Evolutionary conservation across 2,329 filamentous ascomycete genomes (phyloP).

Genomic region (Polytolypa hystricis): DNA sequence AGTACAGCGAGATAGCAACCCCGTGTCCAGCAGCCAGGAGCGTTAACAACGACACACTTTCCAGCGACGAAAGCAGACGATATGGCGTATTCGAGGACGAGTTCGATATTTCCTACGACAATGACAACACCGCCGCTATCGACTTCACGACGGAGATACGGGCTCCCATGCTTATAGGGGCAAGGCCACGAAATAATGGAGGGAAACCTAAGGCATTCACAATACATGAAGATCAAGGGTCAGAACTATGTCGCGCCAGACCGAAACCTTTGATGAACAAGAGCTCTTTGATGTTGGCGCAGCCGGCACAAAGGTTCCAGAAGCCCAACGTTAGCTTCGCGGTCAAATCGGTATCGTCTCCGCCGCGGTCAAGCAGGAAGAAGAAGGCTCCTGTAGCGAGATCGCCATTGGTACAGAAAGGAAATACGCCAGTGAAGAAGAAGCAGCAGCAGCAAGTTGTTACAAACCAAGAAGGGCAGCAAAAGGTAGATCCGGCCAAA

Average conservation of each 20-base stretch:
- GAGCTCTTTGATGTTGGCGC: conserved; percentile 27
- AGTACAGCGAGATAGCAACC: conserved; percentile 20
- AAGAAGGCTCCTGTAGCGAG: conserved; percentile 13
- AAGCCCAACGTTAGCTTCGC: conserved; percentile 21
- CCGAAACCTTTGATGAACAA: conserved; percentile 3
- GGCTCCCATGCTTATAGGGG: conserved; percentile 19
- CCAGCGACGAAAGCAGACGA: conserved; percentile 12
- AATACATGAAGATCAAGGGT: conserved; percentile 28
- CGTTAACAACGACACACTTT: conserved; percentile 11
- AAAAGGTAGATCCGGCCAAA: conserved; percentile 16
- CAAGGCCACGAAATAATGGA: conserved; percentile 21
- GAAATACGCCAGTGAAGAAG: conserved; percentile 2
- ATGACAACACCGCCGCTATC: conserved; percentile 28
- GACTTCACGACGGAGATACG: conserved; percentile 33
- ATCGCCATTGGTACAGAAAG: conserved; percentile 3
- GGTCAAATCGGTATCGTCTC: too few relatives aligned
- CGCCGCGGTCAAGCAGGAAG: too few relatives aligned
- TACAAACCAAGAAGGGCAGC: conserved; percentile 3
- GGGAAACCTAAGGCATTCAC: conserved; percentile 20
- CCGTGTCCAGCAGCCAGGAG: conserved; percentile 23
- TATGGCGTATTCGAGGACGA: conserved; percentile 18
- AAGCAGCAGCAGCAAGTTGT: conserved; percentile 13
- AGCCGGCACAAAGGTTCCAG: conserved; percentile 31
- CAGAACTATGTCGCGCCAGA: conserved; percentile 8
- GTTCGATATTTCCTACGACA: conserved; percentile 11